Percentiles rank a stretch among this genome's conserved stretches.
phyloP scores from a whole-genome alignment of 805 yeast genomes.

The Maudiozyma pseudohumilis region DNA sequence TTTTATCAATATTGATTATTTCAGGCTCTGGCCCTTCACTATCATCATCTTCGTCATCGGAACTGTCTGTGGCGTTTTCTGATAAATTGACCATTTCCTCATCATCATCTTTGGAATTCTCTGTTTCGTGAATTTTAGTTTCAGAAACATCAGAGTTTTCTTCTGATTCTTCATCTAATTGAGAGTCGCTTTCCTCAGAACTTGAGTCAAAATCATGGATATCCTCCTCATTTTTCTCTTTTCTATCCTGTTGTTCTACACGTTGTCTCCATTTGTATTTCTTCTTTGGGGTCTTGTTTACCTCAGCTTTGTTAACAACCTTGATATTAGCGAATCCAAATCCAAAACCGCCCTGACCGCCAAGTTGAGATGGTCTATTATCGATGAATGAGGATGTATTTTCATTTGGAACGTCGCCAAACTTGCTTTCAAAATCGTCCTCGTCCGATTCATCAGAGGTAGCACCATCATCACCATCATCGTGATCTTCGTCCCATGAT shows the following conservation, averaged over 20 bases:
- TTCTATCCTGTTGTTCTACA: slow-evolving; percentile 38
- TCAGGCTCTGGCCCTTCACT: slow-evolving; percentile 23
- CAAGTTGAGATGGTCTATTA: slow-evolving; percentile 51
- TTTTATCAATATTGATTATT: slow-evolving; percentile 4
- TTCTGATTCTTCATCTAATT: slow-evolving; percentile 22
- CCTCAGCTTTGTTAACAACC: slow-evolving; percentile 32
- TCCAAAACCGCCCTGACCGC: slow-evolving; percentile 52
- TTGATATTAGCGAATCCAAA: slow-evolving; percentile 55
- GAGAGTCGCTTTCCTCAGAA: slow-evolving; percentile 20
- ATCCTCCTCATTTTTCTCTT: slow-evolving; percentile 41
- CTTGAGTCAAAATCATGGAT: slow-evolving; percentile 48
- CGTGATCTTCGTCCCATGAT: slow-evolving; percentile 45
- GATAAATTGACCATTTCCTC: neutral
- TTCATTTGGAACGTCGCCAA: slow-evolving; percentile 15
- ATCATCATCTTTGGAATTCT: neutral
- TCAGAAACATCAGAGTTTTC: slow-evolving; percentile 13
- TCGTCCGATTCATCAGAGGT: slow-evolving; percentile 22
- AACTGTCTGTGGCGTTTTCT: slow-evolving; percentile 21
- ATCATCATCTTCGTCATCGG: slow-evolving; percentile 22
- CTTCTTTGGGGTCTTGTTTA: slow-evolving; percentile 30
- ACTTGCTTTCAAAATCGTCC: slow-evolving; percentile 20
- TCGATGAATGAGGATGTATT: slow-evolving; percentile 49
- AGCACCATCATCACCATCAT: slow-evolving; percentile 14
- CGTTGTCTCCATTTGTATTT: slow-evolving; percentile 68
- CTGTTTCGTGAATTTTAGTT: slow-evolving; percentile 11